Percentiles rank a stretch among this genome's conserved stretches.
Evolutionary conservation across 2,329 filamentous ascomycete species (phyloP).

Genomic region (Fusarium humuli): DNA sequence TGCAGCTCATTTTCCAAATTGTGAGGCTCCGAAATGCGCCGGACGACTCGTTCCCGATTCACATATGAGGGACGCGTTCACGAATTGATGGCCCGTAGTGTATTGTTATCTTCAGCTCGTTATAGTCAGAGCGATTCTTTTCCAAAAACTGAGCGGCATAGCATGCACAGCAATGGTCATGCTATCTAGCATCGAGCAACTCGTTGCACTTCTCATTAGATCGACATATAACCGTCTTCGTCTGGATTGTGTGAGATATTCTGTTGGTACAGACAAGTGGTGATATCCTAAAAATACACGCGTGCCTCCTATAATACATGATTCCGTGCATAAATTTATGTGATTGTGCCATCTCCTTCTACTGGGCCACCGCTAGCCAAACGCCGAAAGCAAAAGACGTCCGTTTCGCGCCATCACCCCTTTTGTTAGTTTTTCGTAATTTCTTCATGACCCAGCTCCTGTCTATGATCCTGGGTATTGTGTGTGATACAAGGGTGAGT

Average conservation of each 20-base stretch:
- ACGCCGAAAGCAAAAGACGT: conserved; percentile 25
- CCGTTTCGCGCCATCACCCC: conserved; percentile 12
- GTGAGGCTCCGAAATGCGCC: conserved; percentile 1
- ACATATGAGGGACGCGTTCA: conserved; percentile 11
- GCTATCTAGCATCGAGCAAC: background rate
- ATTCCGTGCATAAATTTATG: conserved; percentile 19
- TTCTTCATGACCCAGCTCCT: conserved; percentile 6
- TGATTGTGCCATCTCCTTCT: conserved; percentile 18
- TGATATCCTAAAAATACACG: conserved; percentile 11
- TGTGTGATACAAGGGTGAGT: conserved; percentile 17
- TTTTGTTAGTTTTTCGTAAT: conserved; percentile 16
- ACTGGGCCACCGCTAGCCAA: conserved; percentile 24
- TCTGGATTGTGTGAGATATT: background rate
- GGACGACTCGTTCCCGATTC: conserved; percentile 9
- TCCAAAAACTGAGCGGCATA: background rate
- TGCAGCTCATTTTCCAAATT: background rate
- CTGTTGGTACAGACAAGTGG: background rate
- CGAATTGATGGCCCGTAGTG: conserved; percentile 15
- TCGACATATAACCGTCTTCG: background rate
- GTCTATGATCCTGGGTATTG: conserved; percentile 11
- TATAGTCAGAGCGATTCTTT: conserved; percentile 13
- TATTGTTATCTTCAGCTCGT: conserved; percentile 7
- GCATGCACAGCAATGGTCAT: background rate
- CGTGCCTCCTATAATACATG: conserved; percentile 31
- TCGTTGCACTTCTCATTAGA: background rate